Evolutionary conservation across 345 rosid genomes (phyloP), one percentile per base, ranked within the genome.

Genomic region (Dipteronia sinensis): DNA sequence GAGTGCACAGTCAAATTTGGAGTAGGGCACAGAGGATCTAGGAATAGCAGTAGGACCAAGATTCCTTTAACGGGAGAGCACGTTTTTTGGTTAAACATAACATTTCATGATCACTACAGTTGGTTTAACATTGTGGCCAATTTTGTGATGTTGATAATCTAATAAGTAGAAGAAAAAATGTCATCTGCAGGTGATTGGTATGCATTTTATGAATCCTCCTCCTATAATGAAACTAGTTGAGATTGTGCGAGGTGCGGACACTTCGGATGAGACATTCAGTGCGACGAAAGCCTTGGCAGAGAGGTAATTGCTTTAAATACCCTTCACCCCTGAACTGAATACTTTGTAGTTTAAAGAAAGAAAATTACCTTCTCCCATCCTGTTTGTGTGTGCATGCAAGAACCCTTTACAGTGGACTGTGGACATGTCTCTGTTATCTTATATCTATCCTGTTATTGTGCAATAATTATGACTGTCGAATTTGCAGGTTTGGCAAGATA

Each of bases 181-280:
- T 67, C n/a, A 6, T 69, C 44, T 83, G 73, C 79, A 87, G 99
- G 94, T 92, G 56, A 87, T 95, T 49, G 98, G 98, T 59, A 95
- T 95, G 98, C 98, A 92, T 79, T 93, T 95, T 75, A 92, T 93
- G 97, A 93, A 95, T 82, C 99, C 98, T 83, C 98, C 98, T 77
- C 98, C 98, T n/a, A 25, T 88, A 77, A 95, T 95, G 99, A 93
- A 91, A 84, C 78, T 93, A 55, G 97, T 93, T 31, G 99, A 93
- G 92, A 87, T 95, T 77, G 83, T 95, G 5, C 91, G 92, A 17
- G 95, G 99, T n/a, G 92, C 94, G 1, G 92, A 92, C 71, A 93
- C 97, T 66, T 93, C 97, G 2, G 94, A 93, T 38, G 91, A 86
- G 82, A 93, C 98, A 63, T 93, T 83, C 77, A 4, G 56, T 62